Percentiles rank a stretch among this genome's conserved stretches.
Evolutionary conservation across 2,329 filamentous ascomycete species (phyloP).

Genomic region (Pseudocercospora musae): DNA sequence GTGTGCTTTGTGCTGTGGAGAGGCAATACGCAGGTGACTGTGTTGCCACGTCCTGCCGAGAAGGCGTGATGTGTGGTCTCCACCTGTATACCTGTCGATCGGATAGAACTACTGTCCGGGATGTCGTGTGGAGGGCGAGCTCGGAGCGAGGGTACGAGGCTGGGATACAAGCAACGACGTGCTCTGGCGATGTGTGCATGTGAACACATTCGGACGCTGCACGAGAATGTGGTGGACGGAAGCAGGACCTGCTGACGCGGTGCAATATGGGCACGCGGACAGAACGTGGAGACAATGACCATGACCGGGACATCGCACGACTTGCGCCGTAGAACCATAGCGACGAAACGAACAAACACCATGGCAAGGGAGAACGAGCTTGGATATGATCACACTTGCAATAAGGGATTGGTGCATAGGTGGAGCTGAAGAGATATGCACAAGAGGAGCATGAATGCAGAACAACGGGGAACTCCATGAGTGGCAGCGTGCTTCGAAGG

Average conservation of each 20-base stretch:
- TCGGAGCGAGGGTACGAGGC: neutral
- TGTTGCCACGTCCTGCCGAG: slow-evolving; percentile 11
- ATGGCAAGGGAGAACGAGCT: neutral
- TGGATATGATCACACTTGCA: neutral
- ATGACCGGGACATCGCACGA: neutral
- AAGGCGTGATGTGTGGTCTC: slow-evolving; percentile 11
- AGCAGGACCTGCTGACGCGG: neutral
- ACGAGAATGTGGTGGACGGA: neutral
- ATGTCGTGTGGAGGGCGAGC: neutral
- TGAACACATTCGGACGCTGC: neutral
- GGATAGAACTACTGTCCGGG: neutral
- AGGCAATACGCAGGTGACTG: neutral
- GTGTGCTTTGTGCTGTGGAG: neutral
- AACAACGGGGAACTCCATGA: no score
- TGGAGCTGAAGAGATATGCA: neutral
- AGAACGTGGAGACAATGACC: neutral
- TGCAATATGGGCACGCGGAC: neutral
- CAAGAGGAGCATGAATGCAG: neutral
- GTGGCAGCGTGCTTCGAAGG: no score
- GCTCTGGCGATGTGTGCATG: neutral
- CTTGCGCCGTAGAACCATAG: neutral
- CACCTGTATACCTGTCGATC: slow-evolving; percentile 1
- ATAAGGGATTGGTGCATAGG: neutral
- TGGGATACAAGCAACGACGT: neutral
- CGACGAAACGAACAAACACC: neutral